These are phyloP conservation scores for Apiotrichum domesticum DNA, from an alignment of 1,284 basidiomycete genomes.

Conservation along the genomic window DNA sequence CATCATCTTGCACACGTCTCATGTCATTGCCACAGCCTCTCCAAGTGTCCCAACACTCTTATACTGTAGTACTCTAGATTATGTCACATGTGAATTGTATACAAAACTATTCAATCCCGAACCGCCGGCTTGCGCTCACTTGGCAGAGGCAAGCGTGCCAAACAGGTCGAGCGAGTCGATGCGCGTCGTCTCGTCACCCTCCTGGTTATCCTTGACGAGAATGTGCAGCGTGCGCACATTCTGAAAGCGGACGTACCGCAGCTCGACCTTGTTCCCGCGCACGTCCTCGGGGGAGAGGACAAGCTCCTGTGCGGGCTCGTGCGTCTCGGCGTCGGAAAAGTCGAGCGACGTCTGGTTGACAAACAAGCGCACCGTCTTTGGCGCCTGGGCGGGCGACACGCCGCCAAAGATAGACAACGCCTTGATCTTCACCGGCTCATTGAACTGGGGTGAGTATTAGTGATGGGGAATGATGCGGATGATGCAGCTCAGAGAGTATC, in stretches of 20 bases:
- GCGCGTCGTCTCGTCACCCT: slow-evolving; percentile 64
- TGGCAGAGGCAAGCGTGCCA: slow-evolving; percentile 44
- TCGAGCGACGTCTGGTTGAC: slow-evolving; percentile 62
- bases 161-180: slow-evolving; percentile 71
- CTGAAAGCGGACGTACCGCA: slow-evolving; percentile 74
- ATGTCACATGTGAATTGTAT: too few relatives aligned
- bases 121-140: background rate
- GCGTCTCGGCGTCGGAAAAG: slow-evolving; percentile 52
- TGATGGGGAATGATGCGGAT: background rate
- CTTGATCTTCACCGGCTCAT: slow-evolving; percentile 67
- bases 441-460: slow-evolving; percentile 55
- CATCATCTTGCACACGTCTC: too few relatives aligned
- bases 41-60: too few relatives aligned
- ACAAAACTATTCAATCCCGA: too few relatives aligned
- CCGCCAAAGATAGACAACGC: slow-evolving; percentile 60
- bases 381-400: slow-evolving; percentile 53
- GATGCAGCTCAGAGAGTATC: too few relatives aligned
- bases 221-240: slow-evolving; percentile 67
- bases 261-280: slow-evolving; percentile 56
- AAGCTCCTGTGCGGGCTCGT: slow-evolving; percentile 46
- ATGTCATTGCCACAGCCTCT: too few relatives aligned
- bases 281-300: slow-evolving; percentile 41
- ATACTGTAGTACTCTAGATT: too few relatives aligned
- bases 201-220: slow-evolving; percentile 70
- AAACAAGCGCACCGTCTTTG: slow-evolving; percentile 58